Conservation (phyloP, 2,329 filamentous ascomycete species). For the Allantophomopsis cytisporea region DNA sequence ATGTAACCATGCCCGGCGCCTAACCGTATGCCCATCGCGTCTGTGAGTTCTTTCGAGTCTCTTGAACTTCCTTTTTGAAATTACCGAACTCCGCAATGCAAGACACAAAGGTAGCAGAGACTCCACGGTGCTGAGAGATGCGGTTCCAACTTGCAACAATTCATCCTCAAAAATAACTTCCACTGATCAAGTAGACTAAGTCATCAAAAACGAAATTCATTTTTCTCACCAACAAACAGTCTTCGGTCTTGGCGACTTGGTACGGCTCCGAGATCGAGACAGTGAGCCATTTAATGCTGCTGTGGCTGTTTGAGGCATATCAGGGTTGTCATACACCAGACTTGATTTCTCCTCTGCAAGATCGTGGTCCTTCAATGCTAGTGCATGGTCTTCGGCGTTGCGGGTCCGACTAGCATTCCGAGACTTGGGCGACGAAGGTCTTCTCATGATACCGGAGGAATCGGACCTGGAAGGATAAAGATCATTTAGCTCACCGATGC, state of each 20-base stretch:
- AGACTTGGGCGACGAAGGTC: conserved; percentile 1
- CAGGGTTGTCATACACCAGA: not conserved
- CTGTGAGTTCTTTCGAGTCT: too few species aligned
- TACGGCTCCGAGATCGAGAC: too few species aligned
- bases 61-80: too few species aligned
- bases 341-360: not conserved
- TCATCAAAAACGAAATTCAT: too few species aligned
- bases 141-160: too few species aligned
- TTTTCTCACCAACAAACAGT: conserved; percentile 2
- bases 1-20: too few species aligned
- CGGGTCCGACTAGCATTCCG: conserved; percentile 2
- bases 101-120: too few species aligned
- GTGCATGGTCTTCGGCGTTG: not conserved
- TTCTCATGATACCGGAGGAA: not conserved
- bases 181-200: too few species aligned
- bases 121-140: too few species aligned
- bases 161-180: too few species aligned
- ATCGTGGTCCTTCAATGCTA: not conserved
- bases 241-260: conserved; percentile 3
- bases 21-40: too few species aligned
- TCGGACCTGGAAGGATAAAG: not conserved
- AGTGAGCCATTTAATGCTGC: conserved; percentile 2
- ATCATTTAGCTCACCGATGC: not conserved
- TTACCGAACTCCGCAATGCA: too few species aligned
- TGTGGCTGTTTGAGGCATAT: conserved; percentile 4